A percentile compares a stretch with the other conserved stretches of the same genome.
Conservation (phyloP, 331 rosid genomes). For the Pyracantha coccinea region DNA sequence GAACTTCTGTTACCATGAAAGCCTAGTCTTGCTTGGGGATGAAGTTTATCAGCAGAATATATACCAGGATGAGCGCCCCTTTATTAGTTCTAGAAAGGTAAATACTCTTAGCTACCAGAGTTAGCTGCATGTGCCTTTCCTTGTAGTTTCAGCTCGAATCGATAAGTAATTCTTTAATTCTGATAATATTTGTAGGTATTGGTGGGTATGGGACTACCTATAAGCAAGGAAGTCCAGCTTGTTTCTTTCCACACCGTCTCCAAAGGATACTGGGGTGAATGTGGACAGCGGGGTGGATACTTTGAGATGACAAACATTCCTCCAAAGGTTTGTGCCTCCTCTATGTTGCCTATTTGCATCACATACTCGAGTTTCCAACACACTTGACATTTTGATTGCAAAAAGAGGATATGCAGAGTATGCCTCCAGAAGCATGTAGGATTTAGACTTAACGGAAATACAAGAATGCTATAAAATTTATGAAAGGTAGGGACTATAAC, state of each 20-base stretch:
- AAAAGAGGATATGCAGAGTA: neutral
- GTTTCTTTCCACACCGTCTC: constrained; percentile 88
- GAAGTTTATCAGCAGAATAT: constrained; percentile 94
- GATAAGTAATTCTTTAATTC: neutral
- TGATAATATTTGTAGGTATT: constrained; percentile 44
- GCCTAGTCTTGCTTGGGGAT: constrained; percentile 86
- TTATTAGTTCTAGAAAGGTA: constrained; percentile 85
- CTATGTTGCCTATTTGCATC: neutral
- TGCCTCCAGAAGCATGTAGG: neutral
- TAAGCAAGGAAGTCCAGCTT: constrained; percentile 83
- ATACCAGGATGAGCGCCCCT: constrained; percentile 95
- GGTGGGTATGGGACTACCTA: constrained; percentile 72
- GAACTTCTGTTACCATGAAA: constrained; percentile 66
- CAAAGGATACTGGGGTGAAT: constrained; percentile 97
- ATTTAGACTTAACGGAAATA: neutral
- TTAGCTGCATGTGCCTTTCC: neutral
- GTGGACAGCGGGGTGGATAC: constrained; percentile 99
- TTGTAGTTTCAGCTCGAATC: constrained; percentile 7
- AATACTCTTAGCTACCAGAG: constrained; percentile 4
- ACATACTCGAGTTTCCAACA: neutral
- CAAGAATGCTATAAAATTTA: neutral
- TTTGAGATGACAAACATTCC: constrained; percentile 96
- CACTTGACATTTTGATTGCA: neutral
- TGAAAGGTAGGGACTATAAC: neutral
- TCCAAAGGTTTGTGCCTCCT: constrained; percentile 55